Evolutionary conservation across 2,329 filamentous ascomycete genomes (phyloP).

Genomic region (Dactylellina parvicollis): DNA sequence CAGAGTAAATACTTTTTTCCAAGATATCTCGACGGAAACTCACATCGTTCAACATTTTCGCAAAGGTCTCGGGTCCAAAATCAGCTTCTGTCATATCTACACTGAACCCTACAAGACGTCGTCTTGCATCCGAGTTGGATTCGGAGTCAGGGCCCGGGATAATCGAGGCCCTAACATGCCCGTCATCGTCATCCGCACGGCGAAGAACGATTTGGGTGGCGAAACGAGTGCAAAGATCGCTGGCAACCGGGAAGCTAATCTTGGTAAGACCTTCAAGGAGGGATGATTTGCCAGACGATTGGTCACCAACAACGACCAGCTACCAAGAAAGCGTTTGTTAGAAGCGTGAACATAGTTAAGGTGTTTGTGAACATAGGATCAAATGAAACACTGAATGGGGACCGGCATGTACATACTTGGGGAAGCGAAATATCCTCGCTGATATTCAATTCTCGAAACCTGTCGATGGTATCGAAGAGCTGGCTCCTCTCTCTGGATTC

Average conservation of each 20-base stretch:
- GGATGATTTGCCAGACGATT: constrained; percentile 58
- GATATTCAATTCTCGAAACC: constrained; percentile 56
- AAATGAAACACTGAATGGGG: too few relatives aligned
- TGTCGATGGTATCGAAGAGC: constrained; percentile 55
- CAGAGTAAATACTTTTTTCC: too few relatives aligned
- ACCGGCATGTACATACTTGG: constrained; percentile 56
- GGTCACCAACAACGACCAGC: constrained; percentile 58
- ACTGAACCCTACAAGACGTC: constrained; percentile 42
- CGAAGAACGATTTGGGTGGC: constrained; percentile 58
- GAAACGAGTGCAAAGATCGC: constrained; percentile 58
- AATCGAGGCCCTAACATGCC: constrained; percentile 55
- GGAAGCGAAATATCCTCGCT: constrained; percentile 58
- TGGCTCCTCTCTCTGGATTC: constrained; percentile 15
- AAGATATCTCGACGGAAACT: neutral
- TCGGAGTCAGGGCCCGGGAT: constrained; percentile 51
- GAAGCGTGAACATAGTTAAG: too few relatives aligned
- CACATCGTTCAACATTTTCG: constrained; percentile 29
- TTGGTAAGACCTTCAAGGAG: constrained; percentile 57
- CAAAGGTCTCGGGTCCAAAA: constrained; percentile 47
- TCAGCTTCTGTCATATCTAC: constrained; percentile 37
- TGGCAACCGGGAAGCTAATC: constrained; percentile 57
- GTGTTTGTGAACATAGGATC: too few relatives aligned
- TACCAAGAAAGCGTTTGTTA: too few relatives aligned
- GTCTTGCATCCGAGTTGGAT: constrained; percentile 27
- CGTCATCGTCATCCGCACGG: constrained; percentile 48